Base-by-base conservation (phyloP, 2,329 filamentous ascomycete genomes). In the Venturia effusa region DNA sequence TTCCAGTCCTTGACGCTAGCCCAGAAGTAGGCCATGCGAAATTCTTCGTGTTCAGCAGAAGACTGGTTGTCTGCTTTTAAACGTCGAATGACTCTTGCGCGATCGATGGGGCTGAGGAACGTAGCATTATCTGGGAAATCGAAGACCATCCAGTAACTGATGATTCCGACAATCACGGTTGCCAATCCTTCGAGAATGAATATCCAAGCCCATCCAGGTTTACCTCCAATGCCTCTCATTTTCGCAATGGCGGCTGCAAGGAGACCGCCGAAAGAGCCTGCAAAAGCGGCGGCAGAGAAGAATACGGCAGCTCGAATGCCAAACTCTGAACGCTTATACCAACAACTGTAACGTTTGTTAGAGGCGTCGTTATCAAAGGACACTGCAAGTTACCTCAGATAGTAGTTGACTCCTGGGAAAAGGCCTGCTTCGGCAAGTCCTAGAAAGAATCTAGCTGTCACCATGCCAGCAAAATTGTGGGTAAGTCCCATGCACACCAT, bases 241-340 rank as follows among this genome's bases (percentile, higher is more conserved):
- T 85, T 80, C 43, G 83, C 81, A 67, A 91, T 91, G 0, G 82
- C 88, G 2, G 87, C 87, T 0, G 88, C 88, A 3, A 91, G 80
- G 1, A 91, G 81, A 3, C 88, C 88, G 70, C 88, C 88, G 67
- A 92, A 91, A 0, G 87, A 91, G 0, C 90, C 90, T 0, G 89
- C 87, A 0, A 94, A 76, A 0, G 90, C 89, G 0, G 90, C 90
- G 0, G 89, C 88, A 0, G 88, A 91, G 78, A 94, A 95, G 78
- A 94, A 93, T 64, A 92, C 84, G 17, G 90, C 88, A 66, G 88
- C 85, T 41, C 90, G 84, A n/a, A 91, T 81, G 61, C 89, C 90
- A 63, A 94, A 88, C 70, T 95, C 91, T 19, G 81, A 83, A 41
- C 90, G 81, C 71, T 84, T 88, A 70, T 94, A 96, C 90, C 90